phyloP scores from a whole-genome alignment of 1,139 yeast species.

The Yamadazyma trypodendri region DNA sequence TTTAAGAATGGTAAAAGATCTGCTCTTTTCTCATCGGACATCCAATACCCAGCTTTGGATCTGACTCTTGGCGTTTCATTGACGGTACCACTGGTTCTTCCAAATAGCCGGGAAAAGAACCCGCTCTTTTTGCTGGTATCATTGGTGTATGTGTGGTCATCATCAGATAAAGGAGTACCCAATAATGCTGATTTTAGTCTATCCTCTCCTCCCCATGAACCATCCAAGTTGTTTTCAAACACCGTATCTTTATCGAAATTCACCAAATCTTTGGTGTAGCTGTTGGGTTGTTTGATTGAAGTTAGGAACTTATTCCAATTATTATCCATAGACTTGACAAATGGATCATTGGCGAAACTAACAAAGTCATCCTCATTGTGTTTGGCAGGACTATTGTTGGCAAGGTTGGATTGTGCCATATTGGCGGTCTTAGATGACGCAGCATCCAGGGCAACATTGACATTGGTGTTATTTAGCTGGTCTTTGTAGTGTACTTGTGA shows the following conservation, averaged over 20 bases:
- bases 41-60: constrained; percentile 66
- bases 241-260: constrained; percentile 23
- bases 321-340: constrained; percentile 34
- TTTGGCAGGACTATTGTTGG: constrained; percentile 3
- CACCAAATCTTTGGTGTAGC: constrained; percentile 32
- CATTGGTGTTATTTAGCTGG: constrained; percentile 32
- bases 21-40: constrained; percentile 60
- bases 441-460: constrained; percentile 18
- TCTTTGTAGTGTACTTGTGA: constrained; percentile 45
- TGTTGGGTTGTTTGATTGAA: constrained; percentile 37
- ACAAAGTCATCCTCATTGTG: constrained; percentile 33
- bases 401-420: no score
- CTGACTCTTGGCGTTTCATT: constrained; percentile 37
- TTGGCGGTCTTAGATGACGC: constrained; percentile 8
- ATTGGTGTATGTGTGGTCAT: constrained; percentile 22
- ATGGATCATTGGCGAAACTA: constrained; percentile 41
- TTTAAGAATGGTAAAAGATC: constrained; percentile 64
- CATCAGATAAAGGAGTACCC: constrained; percentile 34
- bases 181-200: constrained; percentile 56
- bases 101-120: constrained; percentile 7
- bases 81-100: constrained; percentile 6
- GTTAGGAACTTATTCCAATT: constrained; percentile 39
- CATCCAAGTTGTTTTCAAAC: constrained; percentile 27
- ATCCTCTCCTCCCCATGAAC: constrained; percentile 71
- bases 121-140: constrained; percentile 14